Evolutionary conservation across 768 basidiomycete species (phyloP), one percentile per base, ranked within the genome.

Genomic region (Cyclocybe aegerita): DNA sequence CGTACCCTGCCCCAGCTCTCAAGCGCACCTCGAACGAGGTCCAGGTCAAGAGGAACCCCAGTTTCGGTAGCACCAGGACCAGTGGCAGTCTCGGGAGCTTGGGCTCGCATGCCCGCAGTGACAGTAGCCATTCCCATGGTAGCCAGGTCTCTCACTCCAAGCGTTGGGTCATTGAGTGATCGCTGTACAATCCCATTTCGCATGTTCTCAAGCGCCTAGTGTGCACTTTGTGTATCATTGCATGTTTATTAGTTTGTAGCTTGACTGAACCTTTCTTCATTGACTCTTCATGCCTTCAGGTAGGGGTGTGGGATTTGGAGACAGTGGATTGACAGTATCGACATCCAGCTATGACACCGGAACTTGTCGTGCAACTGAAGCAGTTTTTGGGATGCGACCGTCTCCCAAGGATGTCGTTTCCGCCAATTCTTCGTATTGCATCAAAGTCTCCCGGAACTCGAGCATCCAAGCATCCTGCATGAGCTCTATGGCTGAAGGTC

Each of bases 381-480:
- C 78, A 43, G 65, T 66, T 46, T 80, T 81, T 53, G 71, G 82
- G 30, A 62, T 70, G n/a, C 74, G 74, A 30, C 81, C 80, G 3
- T 70, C 60, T 0, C 80, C 70, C 57, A 79, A 65, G 50, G 77
- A 70, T 8, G 65, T 70, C 10, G 77, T 72, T 45, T 79, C 76
- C 45, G 69, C 74, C 54, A 80, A 71, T 59, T 86, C 83, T 56
- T 89, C 85, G 58, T 86, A 89, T 53, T 73, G 82, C 43, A 79
- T 64, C 34, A 92, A 72, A 7, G 84, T 80, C 60, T 86, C 87
- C 46, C 86, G 81, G 66, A 93, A 86, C 47, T 88, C 84, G 36
- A 87, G 72, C 79, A 96, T 89, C 96, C 97, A 98, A 11, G 83
- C 80, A 66, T 98, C 91, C 35, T 85, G 77, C 71, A 94, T 81